Conservation (phyloP, 164 flowering plant genomes). For the Houttuynia cordata region DNA sequence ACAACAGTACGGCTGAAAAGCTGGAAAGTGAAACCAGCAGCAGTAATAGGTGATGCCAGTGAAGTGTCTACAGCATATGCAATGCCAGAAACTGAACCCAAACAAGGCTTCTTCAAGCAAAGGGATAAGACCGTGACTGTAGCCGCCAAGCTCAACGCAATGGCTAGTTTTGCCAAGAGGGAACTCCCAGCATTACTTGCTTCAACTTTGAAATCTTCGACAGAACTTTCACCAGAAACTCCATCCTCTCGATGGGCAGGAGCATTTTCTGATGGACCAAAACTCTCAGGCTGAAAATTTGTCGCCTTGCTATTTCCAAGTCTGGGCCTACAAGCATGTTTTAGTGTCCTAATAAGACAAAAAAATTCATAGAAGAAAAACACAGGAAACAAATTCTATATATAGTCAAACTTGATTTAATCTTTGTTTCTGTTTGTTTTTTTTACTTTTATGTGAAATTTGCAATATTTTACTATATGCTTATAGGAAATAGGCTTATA, state of each 20-base stretch:
- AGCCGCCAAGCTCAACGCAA: constrained; percentile 53
- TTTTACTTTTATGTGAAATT: no score
- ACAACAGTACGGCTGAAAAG: constrained; percentile 45
- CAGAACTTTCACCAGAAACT: constrained; percentile 8
- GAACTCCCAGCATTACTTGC: constrained; percentile 22
- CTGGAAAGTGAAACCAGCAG: constrained; percentile 50
- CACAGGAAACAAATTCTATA: neutral
- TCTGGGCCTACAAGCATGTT: neutral
- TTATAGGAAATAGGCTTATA: no score
- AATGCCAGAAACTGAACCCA: constrained; percentile 33
- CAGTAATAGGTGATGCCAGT: constrained; percentile 25
- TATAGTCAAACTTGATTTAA: neutral
- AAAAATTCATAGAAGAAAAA: neutral
- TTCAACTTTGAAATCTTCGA: constrained; percentile 10
- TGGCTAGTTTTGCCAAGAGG: constrained; percentile 41
- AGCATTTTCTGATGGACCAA: constrained; percentile 15
- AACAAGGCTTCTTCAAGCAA: constrained; percentile 21
- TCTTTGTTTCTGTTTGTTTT: no score
- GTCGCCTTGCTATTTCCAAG: constrained; percentile 17
- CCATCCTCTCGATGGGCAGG: constrained; percentile 12
- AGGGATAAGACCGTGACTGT: constrained; percentile 33
- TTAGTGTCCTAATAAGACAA: neutral
- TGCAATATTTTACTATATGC: no score
- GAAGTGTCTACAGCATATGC: constrained; percentile 35
- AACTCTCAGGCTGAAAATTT: constrained; percentile 19